Conservation (phyloP, 768 basidiomycete species). For the Leccinellum rugosiceps region DNA sequence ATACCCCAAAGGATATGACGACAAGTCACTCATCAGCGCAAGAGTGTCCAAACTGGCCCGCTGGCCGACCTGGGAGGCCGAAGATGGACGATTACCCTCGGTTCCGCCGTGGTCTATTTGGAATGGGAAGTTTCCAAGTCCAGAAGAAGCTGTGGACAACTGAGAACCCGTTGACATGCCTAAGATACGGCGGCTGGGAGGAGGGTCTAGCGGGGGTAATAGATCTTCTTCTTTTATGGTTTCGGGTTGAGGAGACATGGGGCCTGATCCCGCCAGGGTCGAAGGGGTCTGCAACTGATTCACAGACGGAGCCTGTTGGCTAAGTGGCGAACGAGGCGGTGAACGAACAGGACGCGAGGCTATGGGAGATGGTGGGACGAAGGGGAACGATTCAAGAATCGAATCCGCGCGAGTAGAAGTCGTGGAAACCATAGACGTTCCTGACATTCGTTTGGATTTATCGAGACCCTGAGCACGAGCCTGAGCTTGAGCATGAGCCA, state of each 20-base stretch:
- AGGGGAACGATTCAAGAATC: constrained; percentile 83
- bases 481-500: constrained; percentile 59
- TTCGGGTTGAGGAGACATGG: constrained; percentile 5
- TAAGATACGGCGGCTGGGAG: constrained; percentile 59
- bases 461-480: constrained; percentile 52
- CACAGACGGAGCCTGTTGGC: constrained; percentile 49
- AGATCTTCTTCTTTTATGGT: constrained; percentile 33
- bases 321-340: constrained; percentile 70
- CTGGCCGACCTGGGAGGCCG: constrained; percentile 45
- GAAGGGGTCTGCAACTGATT: constrained; percentile 8
- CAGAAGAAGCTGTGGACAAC: constrained; percentile 72
- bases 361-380: constrained; percentile 87
- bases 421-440: constrained; percentile 63
- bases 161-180: constrained; percentile 77
- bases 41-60: constrained; percentile 85
- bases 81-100: constrained; percentile 33
- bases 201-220: constrained; percentile 36
- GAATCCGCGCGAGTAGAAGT: constrained; percentile 77
- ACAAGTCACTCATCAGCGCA: constrained; percentile 76
- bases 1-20: constrained; percentile 80
- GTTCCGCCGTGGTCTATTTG: constrained; percentile 66
- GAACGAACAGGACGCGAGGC: constrained; percentile 76
- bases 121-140: constrained; percentile 84
- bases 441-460: constrained; percentile 50
- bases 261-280: not conserved